Evolutionary conservation across 1,284 basidiomycete genomes (phyloP), one percentile per base, ranked within the genome.

Genomic region (Cutaneotrichosporon dermatis): DNA sequence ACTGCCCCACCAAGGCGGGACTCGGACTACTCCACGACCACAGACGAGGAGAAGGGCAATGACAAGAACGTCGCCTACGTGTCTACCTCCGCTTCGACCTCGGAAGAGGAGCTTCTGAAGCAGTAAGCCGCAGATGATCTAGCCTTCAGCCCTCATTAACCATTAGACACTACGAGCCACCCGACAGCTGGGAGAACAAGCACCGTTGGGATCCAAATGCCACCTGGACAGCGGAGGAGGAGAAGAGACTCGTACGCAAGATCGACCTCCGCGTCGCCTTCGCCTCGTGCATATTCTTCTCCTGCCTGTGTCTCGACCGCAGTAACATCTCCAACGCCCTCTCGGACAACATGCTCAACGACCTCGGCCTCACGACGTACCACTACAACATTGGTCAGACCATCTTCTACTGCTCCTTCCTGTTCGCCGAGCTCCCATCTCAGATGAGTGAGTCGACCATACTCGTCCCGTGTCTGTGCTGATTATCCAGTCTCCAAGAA

Each of bases 311-410:
- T 44, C 67, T 76, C 7, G 74, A 76, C 57, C 66, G 74, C 5
- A 66, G 66, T 13, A 76, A 76, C 51, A 60, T 75, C 54, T 34
- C 55, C 37, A 73, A 74, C 50, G 74, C 73, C 0, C 62, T 74
- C 4, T 73, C 75, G 3, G 79, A 80, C 66, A 73, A 73, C 54
- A 65, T 80, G 52, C 67, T 81, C 2, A 48, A 58, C 1, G 79
- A 81, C 55, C 61, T 79, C 4, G 51, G 58, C 0, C 49, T 80
- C 48, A 75, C 69, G 1, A 77, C 75, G 4, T 71, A 63, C 40
- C 69, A 79, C 46, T 79, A 76, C 67, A 79, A 77, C 62, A 62
- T 67, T 16, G 76, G 71, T 11, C 62, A 68, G 60, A 76, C 75
- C 1, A 63, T 76, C 48, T 73, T 72, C 61, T 69, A 71, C 61